Percentiles rank a stretch among this genome's conserved stretches.
These are phyloP conservation scores for Ambispora gerdemannii DNA, from an alignment of 192 early-diverging fungal species.

Conservation along the genomic window DNA sequence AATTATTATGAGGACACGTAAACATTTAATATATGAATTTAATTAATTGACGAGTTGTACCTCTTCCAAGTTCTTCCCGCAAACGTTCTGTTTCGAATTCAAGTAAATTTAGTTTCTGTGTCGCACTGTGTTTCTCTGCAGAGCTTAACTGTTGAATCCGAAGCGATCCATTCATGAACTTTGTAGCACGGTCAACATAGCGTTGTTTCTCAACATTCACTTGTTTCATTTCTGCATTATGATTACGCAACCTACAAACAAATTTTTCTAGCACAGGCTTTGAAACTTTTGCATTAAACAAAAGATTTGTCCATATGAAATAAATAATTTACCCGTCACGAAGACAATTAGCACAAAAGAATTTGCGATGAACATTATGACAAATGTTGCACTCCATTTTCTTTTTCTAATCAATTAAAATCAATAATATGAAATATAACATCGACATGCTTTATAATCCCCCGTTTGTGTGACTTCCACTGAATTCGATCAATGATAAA, in stretches of 20 bases:
- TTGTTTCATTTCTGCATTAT: slow-evolving; percentile 12
- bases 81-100: slow-evolving; percentile 2
- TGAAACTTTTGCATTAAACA: not conserved
- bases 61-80: slow-evolving; percentile 21
- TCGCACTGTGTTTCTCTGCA: slow-evolving; percentile 17
- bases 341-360: slow-evolving; percentile 25
- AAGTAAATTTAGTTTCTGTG: slow-evolving; percentile 21
- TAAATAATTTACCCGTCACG: slow-evolving; percentile 5
- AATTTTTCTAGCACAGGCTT: too few relatives aligned
- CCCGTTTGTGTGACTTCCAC: too few relatives aligned
- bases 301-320: not conserved
- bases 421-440: too few relatives aligned
- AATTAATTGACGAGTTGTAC: not conserved
- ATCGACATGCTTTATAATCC: too few relatives aligned
- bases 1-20: not conserved
- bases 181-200: slow-evolving; percentile 5
- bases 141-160: not conserved
- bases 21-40: not conserved
- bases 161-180: slow-evolving; percentile 4
- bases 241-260: not conserved
- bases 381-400: slow-evolving; percentile 31
- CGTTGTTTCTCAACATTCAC: slow-evolving; percentile 13
- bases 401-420: too few relatives aligned
- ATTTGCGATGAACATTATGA: slow-evolving; percentile 24
- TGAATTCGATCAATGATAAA: too few relatives aligned